phyloP scores from a whole-genome alignment of 2,329 filamentous ascomycete species.

The Diplodia sapinea region DNA sequence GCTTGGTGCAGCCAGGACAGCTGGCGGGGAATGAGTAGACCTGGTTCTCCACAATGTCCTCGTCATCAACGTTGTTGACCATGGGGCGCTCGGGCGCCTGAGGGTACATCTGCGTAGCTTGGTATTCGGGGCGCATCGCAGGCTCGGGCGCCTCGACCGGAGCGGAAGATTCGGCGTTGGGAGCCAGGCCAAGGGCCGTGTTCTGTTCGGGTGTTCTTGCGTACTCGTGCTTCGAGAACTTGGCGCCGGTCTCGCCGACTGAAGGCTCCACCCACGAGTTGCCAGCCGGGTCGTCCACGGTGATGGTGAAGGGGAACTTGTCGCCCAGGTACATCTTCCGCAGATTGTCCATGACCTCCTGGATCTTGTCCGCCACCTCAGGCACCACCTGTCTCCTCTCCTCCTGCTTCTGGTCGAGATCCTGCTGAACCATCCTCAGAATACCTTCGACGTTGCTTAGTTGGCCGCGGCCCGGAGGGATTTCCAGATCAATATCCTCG shows the following conservation, averaged over 20 bases:
- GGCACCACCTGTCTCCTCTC: slow-evolving; percentile 77
- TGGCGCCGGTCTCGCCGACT: slow-evolving; percentile 74
- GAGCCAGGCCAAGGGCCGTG: slow-evolving; percentile 76
- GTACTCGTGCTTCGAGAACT: slow-evolving; percentile 88
- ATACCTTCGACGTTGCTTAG: slow-evolving; percentile 94
- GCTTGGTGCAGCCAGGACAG: slow-evolving; percentile 87
- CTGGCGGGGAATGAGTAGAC: slow-evolving; percentile 91
- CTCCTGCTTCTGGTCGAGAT: slow-evolving; percentile 82
- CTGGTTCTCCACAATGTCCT: slow-evolving; percentile 89
- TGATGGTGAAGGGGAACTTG: slow-evolving; percentile 85
- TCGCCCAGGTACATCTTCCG: slow-evolving; percentile 78
- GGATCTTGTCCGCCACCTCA: slow-evolving; percentile 79
- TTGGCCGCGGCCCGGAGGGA: slow-evolving; percentile 87
- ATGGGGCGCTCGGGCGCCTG: slow-evolving; percentile 45
- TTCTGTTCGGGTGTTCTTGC: slow-evolving; percentile 85
- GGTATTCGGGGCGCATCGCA: slow-evolving; percentile 61
- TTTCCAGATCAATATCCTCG: slow-evolving; percentile 90
- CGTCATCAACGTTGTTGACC: slow-evolving; percentile 60
- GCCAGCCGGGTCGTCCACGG: slow-evolving; percentile 87
- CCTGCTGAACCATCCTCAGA: slow-evolving; percentile 76
- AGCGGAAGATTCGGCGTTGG: slow-evolving; percentile 46
- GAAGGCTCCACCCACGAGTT: slow-evolving; percentile 97
- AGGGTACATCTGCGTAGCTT: slow-evolving; percentile 54
- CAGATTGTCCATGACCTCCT: slow-evolving; percentile 74
- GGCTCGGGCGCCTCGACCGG: slow-evolving; percentile 60